These are phyloP conservation scores for Phytophthora citrophthora DNA, from an alignment of 352 stramenopile species.

Conservation along the genomic window DNA sequence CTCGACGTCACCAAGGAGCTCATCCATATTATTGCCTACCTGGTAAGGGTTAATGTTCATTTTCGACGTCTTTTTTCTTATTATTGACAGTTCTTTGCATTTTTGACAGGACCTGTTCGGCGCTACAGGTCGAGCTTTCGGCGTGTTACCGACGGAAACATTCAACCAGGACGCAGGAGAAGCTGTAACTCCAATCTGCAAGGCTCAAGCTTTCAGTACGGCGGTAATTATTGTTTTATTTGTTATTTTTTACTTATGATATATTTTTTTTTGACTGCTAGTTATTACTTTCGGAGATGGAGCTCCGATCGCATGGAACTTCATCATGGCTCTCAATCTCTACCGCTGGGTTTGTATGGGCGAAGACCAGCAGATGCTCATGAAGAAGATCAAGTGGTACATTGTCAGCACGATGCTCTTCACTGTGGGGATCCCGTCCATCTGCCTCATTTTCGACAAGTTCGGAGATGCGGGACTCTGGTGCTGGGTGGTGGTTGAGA, in stretches of 20 bases:
- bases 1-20: slow-evolving; percentile 88
- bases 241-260: slow-evolving; percentile 3
- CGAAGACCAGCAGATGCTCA: slow-evolving; percentile 84
- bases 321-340: slow-evolving; percentile 85
- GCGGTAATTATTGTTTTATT: neutral
- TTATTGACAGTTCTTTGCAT: neutral
- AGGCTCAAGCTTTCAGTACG: slow-evolving; percentile 76
- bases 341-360: slow-evolving; percentile 86
- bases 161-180: slow-evolving; percentile 68
- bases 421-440: slow-evolving; percentile 57
- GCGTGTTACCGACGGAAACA: slow-evolving; percentile 66
- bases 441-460: slow-evolving; percentile 62
- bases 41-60: slow-evolving; percentile 27
- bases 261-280: slow-evolving; percentile 16
- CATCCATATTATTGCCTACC: slow-evolving; percentile 85
- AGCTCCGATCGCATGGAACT: slow-evolving; percentile 82
- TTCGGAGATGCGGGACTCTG: slow-evolving; percentile 76
- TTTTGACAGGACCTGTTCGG: slow-evolving; percentile 70
- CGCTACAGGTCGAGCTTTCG: slow-evolving; percentile 72
- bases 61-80: neutral
- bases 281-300: slow-evolving; percentile 83
- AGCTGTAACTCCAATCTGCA: slow-evolving; percentile 61
- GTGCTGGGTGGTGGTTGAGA: slow-evolving; percentile 76
- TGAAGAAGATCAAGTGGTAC: slow-evolving; percentile 87
- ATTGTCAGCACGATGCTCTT: slow-evolving; percentile 66